A percentile compares a stretch with the other conserved stretches of the same genome.
Evolutionary conservation across 108 stramenopile genomes (phyloP).

Genomic region (Cyclotella sp.): DNA sequence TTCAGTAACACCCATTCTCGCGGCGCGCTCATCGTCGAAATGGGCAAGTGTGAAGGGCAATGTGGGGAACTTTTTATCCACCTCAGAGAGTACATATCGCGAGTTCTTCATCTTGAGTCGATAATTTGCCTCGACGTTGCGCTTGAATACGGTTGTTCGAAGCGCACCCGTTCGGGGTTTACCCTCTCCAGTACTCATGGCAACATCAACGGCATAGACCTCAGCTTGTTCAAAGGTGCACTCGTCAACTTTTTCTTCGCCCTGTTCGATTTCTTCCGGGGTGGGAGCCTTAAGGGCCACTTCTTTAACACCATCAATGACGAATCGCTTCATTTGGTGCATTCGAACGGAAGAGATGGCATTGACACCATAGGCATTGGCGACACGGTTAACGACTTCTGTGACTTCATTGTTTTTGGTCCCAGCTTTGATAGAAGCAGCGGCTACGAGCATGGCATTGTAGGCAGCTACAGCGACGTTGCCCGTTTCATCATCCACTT

Average conservation of each 20-base stretch:
- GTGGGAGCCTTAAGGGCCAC: constrained; percentile 84
- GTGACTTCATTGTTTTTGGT: constrained; percentile 93
- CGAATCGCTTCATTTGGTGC: constrained; percentile 99
- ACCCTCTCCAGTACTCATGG: constrained; percentile 98
- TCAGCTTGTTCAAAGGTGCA: constrained; percentile 89
- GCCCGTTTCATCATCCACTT: constrained; percentile 63
- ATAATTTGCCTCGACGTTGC: constrained; percentile 95
- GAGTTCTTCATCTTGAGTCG: constrained; percentile 96
- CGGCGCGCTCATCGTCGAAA: constrained; percentile 92
- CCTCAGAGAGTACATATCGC: constrained; percentile 83
- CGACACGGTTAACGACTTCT: constrained; percentile 90
- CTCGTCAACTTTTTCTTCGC: constrained; percentile 79
- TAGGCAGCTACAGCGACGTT: constrained; percentile 95
- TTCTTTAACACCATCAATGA: constrained; percentile 97
- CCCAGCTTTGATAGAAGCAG: constrained; percentile 89
- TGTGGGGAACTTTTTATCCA: constrained; percentile 96
- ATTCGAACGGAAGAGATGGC: constrained; percentile 94
- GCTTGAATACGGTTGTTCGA: constrained; percentile 98
- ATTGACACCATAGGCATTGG: constrained; percentile 93
- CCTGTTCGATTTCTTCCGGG: constrained; percentile 78
- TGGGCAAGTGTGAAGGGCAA: constrained; percentile 97
- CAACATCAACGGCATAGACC: constrained; percentile 98
- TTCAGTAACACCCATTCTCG: constrained; percentile 95
- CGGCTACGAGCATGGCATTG: constrained; percentile 97
- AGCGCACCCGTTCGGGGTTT: constrained; percentile 86